Evolutionary conservation across 768 basidiomycete genomes (phyloP).

Genomic region (Suillus cothurnatus): DNA sequence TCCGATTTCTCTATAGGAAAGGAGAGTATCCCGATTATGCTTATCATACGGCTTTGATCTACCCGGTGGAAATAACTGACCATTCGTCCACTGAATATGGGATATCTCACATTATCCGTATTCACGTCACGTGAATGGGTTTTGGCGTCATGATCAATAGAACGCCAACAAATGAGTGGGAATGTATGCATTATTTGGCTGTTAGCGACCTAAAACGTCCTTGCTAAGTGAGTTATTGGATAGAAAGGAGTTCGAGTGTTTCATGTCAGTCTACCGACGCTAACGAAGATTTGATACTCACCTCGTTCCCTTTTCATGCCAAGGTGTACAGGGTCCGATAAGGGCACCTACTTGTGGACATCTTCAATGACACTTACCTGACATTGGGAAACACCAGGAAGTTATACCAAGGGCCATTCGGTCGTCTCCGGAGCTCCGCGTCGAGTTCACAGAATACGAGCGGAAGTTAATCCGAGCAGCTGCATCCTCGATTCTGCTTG

Average conservation of each 20-base stretch:
- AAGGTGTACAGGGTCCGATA: constrained; percentile 1
- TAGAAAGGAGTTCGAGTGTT: neutral
- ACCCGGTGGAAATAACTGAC: neutral
- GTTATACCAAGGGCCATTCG: neutral
- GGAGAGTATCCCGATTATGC: neutral
- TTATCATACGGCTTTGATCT: neutral
- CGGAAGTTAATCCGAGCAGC: neutral
- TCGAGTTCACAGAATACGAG: neutral
- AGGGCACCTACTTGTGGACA: neutral
- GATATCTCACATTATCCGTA: neutral
- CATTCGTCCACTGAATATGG: neutral
- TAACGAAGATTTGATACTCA: neutral
- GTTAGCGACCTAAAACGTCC: neutral
- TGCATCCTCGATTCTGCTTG: neutral
- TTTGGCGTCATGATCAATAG: neutral
- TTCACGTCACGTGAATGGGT: neutral
- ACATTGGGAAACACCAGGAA: neutral
- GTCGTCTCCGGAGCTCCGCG: neutral
- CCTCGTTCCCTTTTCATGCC: neutral
- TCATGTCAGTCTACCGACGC: neutral
- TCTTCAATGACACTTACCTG: neutral
- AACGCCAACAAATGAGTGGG: neutral
- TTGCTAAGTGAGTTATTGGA: neutral
- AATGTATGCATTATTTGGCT: neutral
- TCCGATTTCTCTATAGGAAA: constrained; percentile 1